Evolutionary conservation across 2,329 filamentous ascomycete species (phyloP).

Genomic region (Claviceps africana): DNA sequence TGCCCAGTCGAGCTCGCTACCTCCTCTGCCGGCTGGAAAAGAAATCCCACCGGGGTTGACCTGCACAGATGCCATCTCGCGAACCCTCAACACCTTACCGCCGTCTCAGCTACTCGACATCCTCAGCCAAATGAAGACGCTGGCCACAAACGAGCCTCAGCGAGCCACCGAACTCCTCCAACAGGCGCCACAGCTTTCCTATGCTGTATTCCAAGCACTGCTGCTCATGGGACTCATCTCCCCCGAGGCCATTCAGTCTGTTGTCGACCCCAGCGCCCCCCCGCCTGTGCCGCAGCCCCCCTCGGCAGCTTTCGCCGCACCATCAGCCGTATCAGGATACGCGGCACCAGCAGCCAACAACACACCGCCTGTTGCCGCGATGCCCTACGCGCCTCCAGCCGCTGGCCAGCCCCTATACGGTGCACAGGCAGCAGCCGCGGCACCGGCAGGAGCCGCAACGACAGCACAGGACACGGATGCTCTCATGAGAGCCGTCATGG

Average conservation of each 20-base stretch:
- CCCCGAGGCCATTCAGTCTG: conserved; percentile 63
- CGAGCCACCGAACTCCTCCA: conserved; percentile 76
- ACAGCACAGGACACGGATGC: conserved; percentile 46
- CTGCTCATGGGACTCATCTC: conserved; percentile 88
- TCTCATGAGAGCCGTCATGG: conserved; percentile 68
- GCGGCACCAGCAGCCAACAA: conserved; percentile 26
- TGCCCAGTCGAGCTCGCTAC: conserved; percentile 41
- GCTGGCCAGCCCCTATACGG: conserved; percentile 21
- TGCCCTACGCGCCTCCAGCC: conserved; percentile 32
- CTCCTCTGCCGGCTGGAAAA: conserved; percentile 70
- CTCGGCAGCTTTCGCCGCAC: conserved; percentile 19
- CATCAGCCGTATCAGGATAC: conserved; percentile 22
- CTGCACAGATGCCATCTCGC: conserved; percentile 81
- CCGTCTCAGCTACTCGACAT: conserved; percentile 85
- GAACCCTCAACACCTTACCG: conserved; percentile 74
- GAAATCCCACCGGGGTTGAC: conserved; percentile 72
- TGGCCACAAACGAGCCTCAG: conserved; percentile 68
- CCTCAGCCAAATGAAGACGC: conserved; percentile 81
- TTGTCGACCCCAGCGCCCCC: conserved; percentile 50
- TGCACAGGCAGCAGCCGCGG: conserved; percentile 14
- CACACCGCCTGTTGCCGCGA: conserved; percentile 32
- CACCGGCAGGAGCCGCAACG: conserved; percentile 10
- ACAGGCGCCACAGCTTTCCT: conserved; percentile 82
- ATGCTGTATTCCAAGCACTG: conserved; percentile 88
- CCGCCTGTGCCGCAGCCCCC: conserved; percentile 18